Base-by-base conservation (phyloP, 208 protist genomes). In the Naegleria fowleri region DNA sequence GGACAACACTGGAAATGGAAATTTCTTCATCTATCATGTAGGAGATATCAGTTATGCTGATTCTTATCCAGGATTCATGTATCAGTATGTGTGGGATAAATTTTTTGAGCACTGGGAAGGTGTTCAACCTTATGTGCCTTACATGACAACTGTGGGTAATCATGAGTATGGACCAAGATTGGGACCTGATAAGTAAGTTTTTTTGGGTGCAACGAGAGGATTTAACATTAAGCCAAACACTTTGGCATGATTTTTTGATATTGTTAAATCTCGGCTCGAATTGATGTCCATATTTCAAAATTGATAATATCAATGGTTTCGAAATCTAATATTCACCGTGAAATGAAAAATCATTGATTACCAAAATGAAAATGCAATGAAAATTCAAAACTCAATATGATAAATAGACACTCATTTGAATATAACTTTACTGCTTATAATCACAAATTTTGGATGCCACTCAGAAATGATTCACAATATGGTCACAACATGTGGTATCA, bases 401-500 rank as follows among this genome's bases (percentile, higher is more conserved):
- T 7, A 48, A 48, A 79, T 79, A 79, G 29, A 79, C 29, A 79
- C 29, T 19, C 19, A 7, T 79, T 36, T 36, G 67, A 79, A 79
- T 79, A 36, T 9, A 29, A 79, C 25, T 79, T 79, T 79, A 79
- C 16, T 36, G 67, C 67, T 33, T 79, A 79, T 9, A 79, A 79
- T 79, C 67, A 79, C 29, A 79, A 79, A 79, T 79, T 79, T 33
- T 79, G n/a, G 6, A 79, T 79, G 67, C 67, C 67, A 79, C n/a
- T 79, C 6, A 79, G 67, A 79, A 79, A 79, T 79, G n/a, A 79
- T 79, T 7, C 16, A 1, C 2, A 79, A 11, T 79, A 79, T 79
- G 67, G 67, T 25, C 67, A 79, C 25, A 79, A 79, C 36, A 79
- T 79, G 67, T 79, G 67, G 67, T 95, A 92, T 59, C 92, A 90